Percentiles rank a stretch among this genome's conserved stretches.
Evolutionary conservation across 306 rosid genomes (phyloP).

Genomic region (Prunus kanzakura): DNA sequence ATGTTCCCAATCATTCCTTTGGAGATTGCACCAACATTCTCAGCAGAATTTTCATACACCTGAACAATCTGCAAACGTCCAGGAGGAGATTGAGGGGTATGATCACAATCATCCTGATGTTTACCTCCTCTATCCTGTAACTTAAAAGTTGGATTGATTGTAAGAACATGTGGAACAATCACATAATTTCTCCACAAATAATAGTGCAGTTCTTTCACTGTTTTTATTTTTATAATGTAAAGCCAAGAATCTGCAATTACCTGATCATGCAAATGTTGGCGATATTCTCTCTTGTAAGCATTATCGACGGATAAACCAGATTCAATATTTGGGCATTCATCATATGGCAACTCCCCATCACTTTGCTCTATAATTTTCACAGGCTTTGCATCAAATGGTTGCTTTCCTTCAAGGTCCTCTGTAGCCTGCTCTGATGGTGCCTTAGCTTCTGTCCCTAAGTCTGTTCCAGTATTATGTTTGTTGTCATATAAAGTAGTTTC

Average conservation of each 20-base stretch:
- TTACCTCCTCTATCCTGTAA: constrained; percentile 28
- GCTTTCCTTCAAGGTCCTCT: constrained; percentile 16
- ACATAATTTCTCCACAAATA: constrained; percentile 13
- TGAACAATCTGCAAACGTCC: constrained; percentile 33
- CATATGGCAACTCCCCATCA: constrained; percentile 24
- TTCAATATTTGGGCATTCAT: constrained; percentile 24
- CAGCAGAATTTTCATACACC: constrained; percentile 22
- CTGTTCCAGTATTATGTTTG: constrained; percentile 16
- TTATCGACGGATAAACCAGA: background rate
- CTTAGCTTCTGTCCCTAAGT: constrained; percentile 9
- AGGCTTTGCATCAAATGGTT: constrained; percentile 16
- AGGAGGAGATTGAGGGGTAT: constrained; percentile 22
- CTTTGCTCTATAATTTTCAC: constrained; percentile 22
- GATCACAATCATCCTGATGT: constrained; percentile 25
- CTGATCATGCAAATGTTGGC: constrained; percentile 37
- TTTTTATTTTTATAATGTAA: background rate
- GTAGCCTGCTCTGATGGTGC: constrained; percentile 5
- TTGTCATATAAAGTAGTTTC: constrained; percentile 14
- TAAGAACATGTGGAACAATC: background rate
- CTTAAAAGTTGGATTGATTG: constrained; percentile 17
- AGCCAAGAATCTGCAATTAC: constrained; percentile 22
- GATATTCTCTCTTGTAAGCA: constrained; percentile 20
- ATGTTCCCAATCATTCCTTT: constrained; percentile 29
- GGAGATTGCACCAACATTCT: constrained; percentile 28
- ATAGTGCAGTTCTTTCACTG: background rate